Evolutionary conservation across 495 filamentous ascomycete genomes (phyloP).

Genomic region (Neurospora cerealis): DNA sequence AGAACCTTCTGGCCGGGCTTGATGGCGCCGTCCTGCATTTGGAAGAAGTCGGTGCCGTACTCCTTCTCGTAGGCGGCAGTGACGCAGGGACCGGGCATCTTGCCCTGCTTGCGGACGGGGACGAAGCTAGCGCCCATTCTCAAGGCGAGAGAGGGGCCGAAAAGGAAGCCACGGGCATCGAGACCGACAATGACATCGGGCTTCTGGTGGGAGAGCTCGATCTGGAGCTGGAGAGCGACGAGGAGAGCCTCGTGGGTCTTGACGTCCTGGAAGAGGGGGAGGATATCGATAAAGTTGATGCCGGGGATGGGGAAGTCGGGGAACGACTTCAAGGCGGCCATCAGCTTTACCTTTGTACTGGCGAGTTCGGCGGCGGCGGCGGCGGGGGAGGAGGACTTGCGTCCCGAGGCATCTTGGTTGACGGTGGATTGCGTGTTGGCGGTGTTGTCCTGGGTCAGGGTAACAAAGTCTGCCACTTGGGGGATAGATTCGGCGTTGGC

Average conservation of each 20-base stretch:
- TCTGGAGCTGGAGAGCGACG: slow-evolving; percentile 78
- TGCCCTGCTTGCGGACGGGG: slow-evolving; percentile 90
- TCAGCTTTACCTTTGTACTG: slow-evolving; percentile 75
- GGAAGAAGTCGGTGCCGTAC: slow-evolving; percentile 92
- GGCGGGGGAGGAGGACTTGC: slow-evolving; percentile 52
- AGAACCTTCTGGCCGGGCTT: slow-evolving; percentile 82
- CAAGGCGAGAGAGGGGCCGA: slow-evolving; percentile 84
- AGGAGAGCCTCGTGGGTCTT: slow-evolving; percentile 65
- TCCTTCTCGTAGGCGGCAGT: slow-evolving; percentile 87
- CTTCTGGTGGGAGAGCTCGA: slow-evolving; percentile 32
- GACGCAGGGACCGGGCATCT: slow-evolving; percentile 81
- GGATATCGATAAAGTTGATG: slow-evolving; percentile 96
- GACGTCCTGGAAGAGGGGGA: slow-evolving; percentile 86
- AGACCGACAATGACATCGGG: slow-evolving; percentile 89
- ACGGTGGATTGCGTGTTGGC: slow-evolving; percentile 25
- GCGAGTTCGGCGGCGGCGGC: slow-evolving; percentile 78
- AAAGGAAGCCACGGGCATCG: slow-evolving; percentile 91
- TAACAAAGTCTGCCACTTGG: slow-evolving; percentile 12
- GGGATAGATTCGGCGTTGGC: slow-evolving; percentile 27
- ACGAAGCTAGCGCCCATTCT: slow-evolving; percentile 82
- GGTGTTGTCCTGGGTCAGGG: slow-evolving; percentile 11
- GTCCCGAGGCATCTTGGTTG: slow-evolving; percentile 45
- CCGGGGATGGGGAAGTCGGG: slow-evolving; percentile 91
- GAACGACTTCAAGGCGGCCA: slow-evolving; percentile 52
- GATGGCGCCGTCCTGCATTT: slow-evolving; percentile 82